Evolutionary conservation across 208 protist genomes (phyloP).

Genomic region (Wallacemonas sp.): DNA sequence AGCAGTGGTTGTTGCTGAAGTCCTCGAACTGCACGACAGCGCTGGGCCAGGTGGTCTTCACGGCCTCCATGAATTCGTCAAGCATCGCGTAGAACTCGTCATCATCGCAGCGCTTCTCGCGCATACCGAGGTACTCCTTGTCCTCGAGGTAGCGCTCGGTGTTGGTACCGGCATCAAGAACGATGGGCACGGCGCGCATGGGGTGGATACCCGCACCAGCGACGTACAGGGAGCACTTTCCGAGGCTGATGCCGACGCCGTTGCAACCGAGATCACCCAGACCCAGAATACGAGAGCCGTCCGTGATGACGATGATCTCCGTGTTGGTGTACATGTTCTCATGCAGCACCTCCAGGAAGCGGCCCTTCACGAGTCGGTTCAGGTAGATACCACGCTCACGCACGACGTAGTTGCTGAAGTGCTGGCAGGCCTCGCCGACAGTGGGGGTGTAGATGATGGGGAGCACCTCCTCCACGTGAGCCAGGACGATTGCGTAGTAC

Average conservation of each 20-base stretch:
- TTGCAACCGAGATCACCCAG: slow-evolving; percentile 94
- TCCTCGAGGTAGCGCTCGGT: slow-evolving; percentile 79
- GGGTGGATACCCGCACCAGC: slow-evolving; percentile 90
- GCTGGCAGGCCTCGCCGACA: slow-evolving; percentile 92
- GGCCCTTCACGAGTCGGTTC: slow-evolving; percentile 67
- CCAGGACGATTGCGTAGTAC: slow-evolving; percentile 76
- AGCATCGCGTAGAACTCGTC: slow-evolving; percentile 87
- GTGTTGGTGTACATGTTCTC: slow-evolving; percentile 73
- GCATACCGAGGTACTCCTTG: slow-evolving; percentile 84
- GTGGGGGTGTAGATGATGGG: slow-evolving; percentile 92
- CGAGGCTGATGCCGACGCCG: slow-evolving; percentile 96
- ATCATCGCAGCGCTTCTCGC: slow-evolving; percentile 60
- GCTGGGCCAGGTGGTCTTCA: slow-evolving; percentile 78
- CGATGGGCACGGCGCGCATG: slow-evolving; percentile 80
- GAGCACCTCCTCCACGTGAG: slow-evolving; percentile 69
- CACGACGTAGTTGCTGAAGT: slow-evolving; percentile 84
- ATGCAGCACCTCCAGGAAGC: slow-evolving; percentile 78
- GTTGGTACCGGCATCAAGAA: slow-evolving; percentile 92
- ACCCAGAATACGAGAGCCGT: slow-evolving; percentile 95
- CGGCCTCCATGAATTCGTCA: slow-evolving; percentile 92
- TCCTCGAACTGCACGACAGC: slow-evolving; percentile 96
- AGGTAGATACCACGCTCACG: slow-evolving; percentile 92
- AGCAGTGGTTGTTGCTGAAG: slow-evolving; percentile 94
- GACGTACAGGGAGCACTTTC: slow-evolving; percentile 93
- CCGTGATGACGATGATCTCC: slow-evolving; percentile 96